Evolutionary conservation across 331 rosid species (phyloP), one percentile per base, ranked within the genome.

Genomic region (Acacia concinna): DNA sequence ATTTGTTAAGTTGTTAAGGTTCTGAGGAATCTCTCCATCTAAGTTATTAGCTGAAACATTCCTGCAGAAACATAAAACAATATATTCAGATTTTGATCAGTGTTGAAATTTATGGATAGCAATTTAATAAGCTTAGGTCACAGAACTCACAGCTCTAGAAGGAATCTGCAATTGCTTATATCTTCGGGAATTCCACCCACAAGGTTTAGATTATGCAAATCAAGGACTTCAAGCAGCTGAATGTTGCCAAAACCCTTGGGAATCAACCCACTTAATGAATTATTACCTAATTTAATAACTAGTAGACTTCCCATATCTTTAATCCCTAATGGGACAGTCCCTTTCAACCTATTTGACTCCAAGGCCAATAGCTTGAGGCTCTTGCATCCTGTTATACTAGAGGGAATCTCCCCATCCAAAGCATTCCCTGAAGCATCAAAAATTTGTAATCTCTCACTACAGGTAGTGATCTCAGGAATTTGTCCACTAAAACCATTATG

Each of bases 91-190:
- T 76, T 68, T 68, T 57, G 74, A 63, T 79, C 77, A 76, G 38
- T 64, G 74, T 57, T 78, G 12, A 76, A 68, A 63, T 64, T 66
- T 75, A 79, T 35, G 44, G 43, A 81, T 35, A 78, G 57, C 43
- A 84, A 21, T 81, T 79, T 71, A 75, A 81, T 76, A 79, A 81
- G 59, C 78, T 57, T 47, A 9, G 30, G 63, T 56, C 63, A 77
- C 4, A 75, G 86, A 74, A 96, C 99, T 96, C 83, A 96, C 99
- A 96, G 86, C 86, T 86, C 97, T 71, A 90, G 98, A 82, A 96
- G 99, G 85, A 93, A 85, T 82, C 80, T 82, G 91, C 98, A 91
- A 72, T 88, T 89, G 84, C 88, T 85, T 68, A 96, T 82, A 66
- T 89, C 91, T 44, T 56, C 79, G 3, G 99, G 98, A 78, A 96